Percentiles rank a stretch among this genome's conserved stretches.
Evolutionary conservation across 306 rosid genomes (phyloP).

Genomic region (Acacia melanoxylon): DNA sequence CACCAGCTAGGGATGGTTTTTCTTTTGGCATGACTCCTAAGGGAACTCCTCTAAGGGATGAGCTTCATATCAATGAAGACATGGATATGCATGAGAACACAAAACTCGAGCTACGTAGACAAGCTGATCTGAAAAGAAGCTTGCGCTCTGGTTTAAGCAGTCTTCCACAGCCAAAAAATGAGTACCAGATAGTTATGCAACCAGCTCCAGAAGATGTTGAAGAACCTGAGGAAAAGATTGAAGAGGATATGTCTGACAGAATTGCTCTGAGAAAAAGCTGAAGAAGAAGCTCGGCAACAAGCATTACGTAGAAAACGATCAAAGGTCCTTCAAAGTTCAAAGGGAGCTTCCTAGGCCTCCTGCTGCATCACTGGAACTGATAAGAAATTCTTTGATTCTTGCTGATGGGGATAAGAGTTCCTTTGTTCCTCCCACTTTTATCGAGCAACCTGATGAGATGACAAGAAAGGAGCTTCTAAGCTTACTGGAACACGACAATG

Average conservation of each 20-base stretch:
- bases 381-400: conserved; percentile 75
- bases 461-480: conserved; percentile 70
- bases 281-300: conserved; percentile 24
- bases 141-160: conserved; percentile 68
- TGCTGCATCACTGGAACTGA: conserved; percentile 70
- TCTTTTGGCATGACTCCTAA: conserved; percentile 81
- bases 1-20: conserved; percentile 83
- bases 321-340: conserved; percentile 88
- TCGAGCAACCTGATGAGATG: conserved; percentile 90
- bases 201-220: conserved; percentile 81
- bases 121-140: conserved; percentile 72
- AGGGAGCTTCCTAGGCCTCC: conserved; percentile 98
- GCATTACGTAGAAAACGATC: conserved; percentile 91
- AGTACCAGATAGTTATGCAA: conserved; percentile 85
- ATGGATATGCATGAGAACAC: conserved; percentile 67
- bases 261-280: conserved; percentile 48
- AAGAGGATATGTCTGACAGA: conserved; percentile 96
- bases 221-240: conserved; percentile 73
- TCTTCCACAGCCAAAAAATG: conserved; percentile 85
- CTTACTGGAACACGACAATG: conserved; percentile 85
- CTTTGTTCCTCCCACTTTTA: conserved; percentile 83
- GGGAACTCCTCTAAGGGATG: conserved; percentile 91
- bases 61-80: conserved; percentile 80
- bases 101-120: conserved; percentile 71
- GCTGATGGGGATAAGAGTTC: conserved; percentile 95